Evolutionary conservation across 306 rosid species (phyloP).

Genomic region (Quercus robur): DNA sequence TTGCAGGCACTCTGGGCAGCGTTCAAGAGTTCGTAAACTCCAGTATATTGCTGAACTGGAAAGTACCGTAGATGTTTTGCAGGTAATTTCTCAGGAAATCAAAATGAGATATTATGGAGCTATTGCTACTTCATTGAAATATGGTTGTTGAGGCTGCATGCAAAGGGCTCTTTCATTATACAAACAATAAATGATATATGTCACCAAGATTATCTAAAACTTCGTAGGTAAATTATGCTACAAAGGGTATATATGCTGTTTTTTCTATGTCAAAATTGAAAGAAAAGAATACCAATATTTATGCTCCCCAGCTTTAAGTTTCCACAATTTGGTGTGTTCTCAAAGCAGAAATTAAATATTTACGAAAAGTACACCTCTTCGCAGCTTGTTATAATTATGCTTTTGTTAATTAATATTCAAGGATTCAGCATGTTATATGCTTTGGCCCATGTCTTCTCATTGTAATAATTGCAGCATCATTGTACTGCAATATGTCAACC

Average conservation of each 20-base stretch:
- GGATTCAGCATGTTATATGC: neutral
- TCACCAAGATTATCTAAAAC: neutral
- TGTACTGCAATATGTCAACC: neutral
- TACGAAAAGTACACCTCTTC: neutral
- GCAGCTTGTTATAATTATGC: neutral
- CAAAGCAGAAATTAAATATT: neutral
- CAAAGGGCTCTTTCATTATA: neutral
- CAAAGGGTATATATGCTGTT: neutral
- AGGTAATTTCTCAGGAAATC: slow-evolving; percentile 19
- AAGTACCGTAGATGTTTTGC: slow-evolving; percentile 40
- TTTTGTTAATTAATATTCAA: neutral
- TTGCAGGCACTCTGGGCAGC: slow-evolving; percentile 50
- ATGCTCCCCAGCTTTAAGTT: neutral
- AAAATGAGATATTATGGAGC: neutral
- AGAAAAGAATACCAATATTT: neutral
- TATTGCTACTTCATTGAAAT: neutral
- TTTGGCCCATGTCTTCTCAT: neutral
- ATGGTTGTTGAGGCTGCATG: neutral
- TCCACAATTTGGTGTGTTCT: neutral
- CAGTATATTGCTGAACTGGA: slow-evolving; percentile 49
- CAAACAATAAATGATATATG: neutral
- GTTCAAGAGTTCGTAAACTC: slow-evolving; percentile 52
- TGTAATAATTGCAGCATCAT: neutral
- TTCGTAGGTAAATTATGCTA: neutral
- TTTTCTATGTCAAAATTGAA: neutral